A percentile compares a stretch with the other conserved stretches of the same genome.
phyloP scores from a whole-genome alignment of 2,329 filamentous ascomycete species.

The Clonostachys rosea region DNA sequence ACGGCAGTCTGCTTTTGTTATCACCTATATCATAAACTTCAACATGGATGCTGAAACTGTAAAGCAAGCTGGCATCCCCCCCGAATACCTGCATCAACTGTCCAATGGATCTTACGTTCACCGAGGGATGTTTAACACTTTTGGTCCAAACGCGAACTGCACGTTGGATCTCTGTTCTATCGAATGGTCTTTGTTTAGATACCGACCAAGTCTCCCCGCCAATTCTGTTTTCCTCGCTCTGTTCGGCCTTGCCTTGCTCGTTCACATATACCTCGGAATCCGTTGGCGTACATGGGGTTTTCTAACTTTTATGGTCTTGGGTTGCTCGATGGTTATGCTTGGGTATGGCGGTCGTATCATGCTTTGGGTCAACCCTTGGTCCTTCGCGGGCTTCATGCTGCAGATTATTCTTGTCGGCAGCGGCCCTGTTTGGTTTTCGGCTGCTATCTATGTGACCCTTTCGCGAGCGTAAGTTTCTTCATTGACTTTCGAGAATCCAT shows the following conservation, averaged over 20 bases:
- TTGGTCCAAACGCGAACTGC: slow-evolving; percentile 38
- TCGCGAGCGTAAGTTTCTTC: slow-evolving; percentile 22
- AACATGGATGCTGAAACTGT: too few relatives aligned
- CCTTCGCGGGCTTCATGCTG: slow-evolving; percentile 52
- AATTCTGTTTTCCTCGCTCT: slow-evolving; percentile 37
- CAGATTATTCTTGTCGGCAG: slow-evolving; percentile 48
- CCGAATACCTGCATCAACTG: too few relatives aligned
- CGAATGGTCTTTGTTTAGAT: slow-evolving; percentile 31
- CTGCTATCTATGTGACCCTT: slow-evolving; percentile 61
- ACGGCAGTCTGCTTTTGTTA: too few relatives aligned
- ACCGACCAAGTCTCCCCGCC: slow-evolving; percentile 33
- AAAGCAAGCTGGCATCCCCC: too few relatives aligned
- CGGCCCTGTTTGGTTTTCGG: slow-evolving; percentile 39
- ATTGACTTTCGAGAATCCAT: too few relatives aligned
- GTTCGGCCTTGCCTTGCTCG: slow-evolving; percentile 33
- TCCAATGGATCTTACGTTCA: too few relatives aligned
- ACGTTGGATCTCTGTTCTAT: slow-evolving; percentile 38
- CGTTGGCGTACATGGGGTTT: slow-evolving; percentile 34
- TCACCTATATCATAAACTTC: too few relatives aligned
- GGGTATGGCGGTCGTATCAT: slow-evolving; percentile 56
- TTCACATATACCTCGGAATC: slow-evolving; percentile 32
- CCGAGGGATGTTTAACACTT: slow-evolving; percentile 11
- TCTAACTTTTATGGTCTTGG: slow-evolving; percentile 42
- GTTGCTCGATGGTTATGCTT: slow-evolving; percentile 52
- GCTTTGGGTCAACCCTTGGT: slow-evolving; percentile 46